Percentiles rank a stretch among this genome's conserved stretches.
Conservation (phyloP, 1,284 basidiomycete species). For the Apiotrichum brassicae region DNA sequence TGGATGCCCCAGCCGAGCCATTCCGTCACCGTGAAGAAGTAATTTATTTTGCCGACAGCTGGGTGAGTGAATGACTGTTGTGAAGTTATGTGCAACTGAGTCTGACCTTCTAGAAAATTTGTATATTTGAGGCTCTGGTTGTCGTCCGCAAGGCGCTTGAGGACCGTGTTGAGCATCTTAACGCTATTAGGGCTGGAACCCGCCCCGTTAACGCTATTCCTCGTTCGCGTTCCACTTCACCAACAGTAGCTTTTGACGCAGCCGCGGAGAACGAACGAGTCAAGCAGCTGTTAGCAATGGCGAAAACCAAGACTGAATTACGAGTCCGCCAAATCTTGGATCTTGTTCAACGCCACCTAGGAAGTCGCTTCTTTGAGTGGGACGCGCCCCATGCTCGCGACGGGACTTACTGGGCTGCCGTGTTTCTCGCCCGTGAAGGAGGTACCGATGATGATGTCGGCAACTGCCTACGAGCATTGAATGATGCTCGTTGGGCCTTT, state of each 20-base stretch:
- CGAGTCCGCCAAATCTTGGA: constrained; percentile 51
- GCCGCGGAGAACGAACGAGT: constrained; percentile 18
- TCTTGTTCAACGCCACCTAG: constrained; percentile 49
- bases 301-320: constrained; percentile 52
- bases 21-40: constrained; percentile 56
- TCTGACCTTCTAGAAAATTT: constrained; percentile 45
- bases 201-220: too few species aligned
- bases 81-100: too few species aligned
- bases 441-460: constrained; percentile 63
- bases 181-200: too few species aligned
- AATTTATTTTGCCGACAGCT: constrained; percentile 68
- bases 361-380: constrained; percentile 61
- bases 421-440: constrained; percentile 56
- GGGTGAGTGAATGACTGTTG: constrained; percentile 60
- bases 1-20: constrained; percentile 34
- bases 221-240: constrained; percentile 5
- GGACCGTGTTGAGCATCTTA: constrained; percentile 24
- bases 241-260: neutral
- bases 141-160: constrained; percentile 42
- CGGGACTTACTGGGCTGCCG: constrained; percentile 63
- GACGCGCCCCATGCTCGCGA: constrained; percentile 69
- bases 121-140: constrained; percentile 43
- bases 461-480: constrained; percentile 63
- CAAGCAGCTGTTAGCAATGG: constrained; percentile 52
- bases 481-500: constrained; percentile 72